A percentile compares a stretch with the other conserved stretches of the same genome.
Evolutionary conservation across 169 alveolate species (phyloP).

Genomic region (Babesia caballi): DNA sequence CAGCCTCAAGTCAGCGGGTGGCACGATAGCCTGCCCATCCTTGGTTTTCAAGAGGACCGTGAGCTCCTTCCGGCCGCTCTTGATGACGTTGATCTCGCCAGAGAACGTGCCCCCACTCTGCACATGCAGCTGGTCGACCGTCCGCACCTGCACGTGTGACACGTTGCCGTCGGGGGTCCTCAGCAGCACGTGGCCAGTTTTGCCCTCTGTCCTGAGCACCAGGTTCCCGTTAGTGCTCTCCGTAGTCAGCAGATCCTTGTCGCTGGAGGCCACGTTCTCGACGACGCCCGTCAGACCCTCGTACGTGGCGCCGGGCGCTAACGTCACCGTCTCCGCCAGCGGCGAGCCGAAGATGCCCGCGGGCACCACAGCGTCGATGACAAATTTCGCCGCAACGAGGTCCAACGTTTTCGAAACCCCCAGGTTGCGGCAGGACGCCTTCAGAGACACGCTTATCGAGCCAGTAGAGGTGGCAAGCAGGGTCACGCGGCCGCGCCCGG

Average conservation of each 20-base stretch:
- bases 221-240: neutral
- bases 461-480: slow-evolving; percentile 17
- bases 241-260: neutral
- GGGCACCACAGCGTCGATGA: neutral
- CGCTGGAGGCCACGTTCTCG: slow-evolving; percentile 14
- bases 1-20: slow-evolving; percentile 18
- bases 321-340: neutral
- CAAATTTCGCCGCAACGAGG: neutral
- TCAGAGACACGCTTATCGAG: neutral
- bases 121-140: slow-evolving; percentile 9
- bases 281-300: slow-evolving; percentile 8
- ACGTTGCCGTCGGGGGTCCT: slow-evolving; percentile 23
- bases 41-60: slow-evolving; percentile 2
- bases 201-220: slow-evolving; percentile 1
- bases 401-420: neutral
- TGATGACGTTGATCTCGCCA: neutral
- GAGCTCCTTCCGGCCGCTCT: slow-evolving; percentile 42
- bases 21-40: slow-evolving; percentile 4
- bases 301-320: slow-evolving; percentile 1
- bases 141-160: slow-evolving; percentile 19
- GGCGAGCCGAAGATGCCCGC: neutral
- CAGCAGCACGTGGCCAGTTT: slow-evolving; percentile 35
- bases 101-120: neutral
- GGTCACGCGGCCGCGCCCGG: slow-evolving; percentile 5
- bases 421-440: slow-evolving; percentile 21